Base-by-base conservation (phyloP, 345 rosid genomes). In the Bruguiera parviflora region DNA sequence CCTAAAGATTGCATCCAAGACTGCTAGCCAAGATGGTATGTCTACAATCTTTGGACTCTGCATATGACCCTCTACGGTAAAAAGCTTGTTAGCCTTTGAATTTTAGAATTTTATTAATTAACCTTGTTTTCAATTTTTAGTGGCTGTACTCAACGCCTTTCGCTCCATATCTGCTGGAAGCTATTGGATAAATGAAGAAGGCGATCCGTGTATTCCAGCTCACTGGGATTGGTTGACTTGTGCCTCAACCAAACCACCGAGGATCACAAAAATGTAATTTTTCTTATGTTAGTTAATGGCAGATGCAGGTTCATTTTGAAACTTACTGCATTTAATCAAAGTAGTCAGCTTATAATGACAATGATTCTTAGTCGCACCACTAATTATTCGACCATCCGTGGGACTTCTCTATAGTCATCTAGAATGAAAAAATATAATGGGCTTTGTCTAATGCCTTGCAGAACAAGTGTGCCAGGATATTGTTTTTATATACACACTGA, bases 201-300 rank as follows among this genome's bases (percentile, higher is more conserved):
- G 97, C 60, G 99, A 95, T 80, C 99, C 99, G 58, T 95, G 99
- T 74, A 79, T 90, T 61, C 99, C 99, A 7, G 80, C 77, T 71
- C 80, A 65, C 11, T 92, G 97, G 97, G 86, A 84, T 9, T 88
- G 98, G 99, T 80, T 95, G 75, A 79, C 73, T 69, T 95, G 99
- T 71, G 79, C 88, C 82, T 73, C 80, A 66, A 82, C 85, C 15
- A 53, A 81, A 31, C 88, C 96, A 43, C 94, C 98, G 72, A 87
- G 98, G 84, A 81, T 96, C 74, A 87, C 92, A 65, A 90, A 92
- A 79, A 85, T 96, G 99, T 96, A 88, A 87, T 61, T 63, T 75
- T 57, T 57, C 64, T 57, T 39, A 53, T 32, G 35, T 58, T 57
- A 49, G 47, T 66, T 67, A 21, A 25, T 65, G 49, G 52, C 7